phyloP scores from a whole-genome alignment of 2,329 filamentous ascomycete species.

The Fusarium succisae region DNA sequence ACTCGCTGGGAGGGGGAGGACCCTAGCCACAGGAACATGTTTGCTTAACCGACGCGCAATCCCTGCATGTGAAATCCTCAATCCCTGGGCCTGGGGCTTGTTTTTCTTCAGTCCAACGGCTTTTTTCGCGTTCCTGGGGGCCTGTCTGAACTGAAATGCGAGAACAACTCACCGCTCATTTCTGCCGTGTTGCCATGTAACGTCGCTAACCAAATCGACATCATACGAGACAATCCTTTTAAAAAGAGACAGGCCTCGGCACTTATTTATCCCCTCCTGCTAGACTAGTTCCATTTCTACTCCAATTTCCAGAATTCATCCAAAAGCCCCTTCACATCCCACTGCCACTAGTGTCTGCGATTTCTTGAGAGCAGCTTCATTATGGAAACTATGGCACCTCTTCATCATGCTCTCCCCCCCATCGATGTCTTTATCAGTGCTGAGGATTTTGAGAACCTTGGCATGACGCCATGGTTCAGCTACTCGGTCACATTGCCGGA shows the following conservation, averaged over 20 bases:
- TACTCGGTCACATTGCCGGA: conserved; percentile 31
- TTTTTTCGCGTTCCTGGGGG: conserved; percentile 18
- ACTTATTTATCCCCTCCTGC: neutral
- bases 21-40: conserved; percentile 7
- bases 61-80: neutral
- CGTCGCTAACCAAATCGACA: conserved; percentile 13
- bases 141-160: neutral
- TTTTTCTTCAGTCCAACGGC: neutral
- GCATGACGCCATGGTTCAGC: conserved; percentile 34
- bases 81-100: neutral
- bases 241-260: conserved; percentile 16
- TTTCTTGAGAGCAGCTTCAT: neutral
- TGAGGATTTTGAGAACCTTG: conserved; percentile 19
- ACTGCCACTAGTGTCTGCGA: neutral
- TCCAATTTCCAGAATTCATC: neutral
- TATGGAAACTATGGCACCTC: conserved; percentile 31
- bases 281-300: neutral
- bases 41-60: neutral
- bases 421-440: conserved; percentile 4
- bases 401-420: conserved; percentile 7
- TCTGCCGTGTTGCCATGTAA: conserved; percentile 26
- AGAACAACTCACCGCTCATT: conserved; percentile 25
- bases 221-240: conserved; percentile 10
- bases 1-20: neutral
- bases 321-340: neutral